A percentile compares a stretch with the other conserved stretches of the same genome.
Conservation (phyloP, 1,139 yeast species). For the Saccharomyces uvarum region DNA sequence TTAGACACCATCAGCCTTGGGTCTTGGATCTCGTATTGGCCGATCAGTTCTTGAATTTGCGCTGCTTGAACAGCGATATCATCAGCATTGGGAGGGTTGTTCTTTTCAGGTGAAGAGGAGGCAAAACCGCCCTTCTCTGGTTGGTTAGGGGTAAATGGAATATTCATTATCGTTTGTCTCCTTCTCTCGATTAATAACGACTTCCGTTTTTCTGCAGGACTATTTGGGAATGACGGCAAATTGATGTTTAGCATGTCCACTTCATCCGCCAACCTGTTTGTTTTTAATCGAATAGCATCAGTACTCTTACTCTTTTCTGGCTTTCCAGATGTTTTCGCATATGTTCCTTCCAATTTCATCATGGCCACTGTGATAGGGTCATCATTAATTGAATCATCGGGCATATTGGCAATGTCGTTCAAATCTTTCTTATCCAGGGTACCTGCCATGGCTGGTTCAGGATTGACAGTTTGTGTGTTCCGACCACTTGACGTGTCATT, state of each 20-base stretch:
- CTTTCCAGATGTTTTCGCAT: slow-evolving; percentile 11
- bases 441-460: neutral
- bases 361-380: slow-evolving; percentile 74
- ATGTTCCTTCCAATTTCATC: slow-evolving; percentile 67
- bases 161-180: slow-evolving; percentile 33
- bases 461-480: slow-evolving; percentile 6
- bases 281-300: slow-evolving; percentile 6
- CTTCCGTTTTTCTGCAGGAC: slow-evolving; percentile 23
- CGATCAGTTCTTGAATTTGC: slow-evolving; percentile 22
- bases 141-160: slow-evolving; percentile 16
- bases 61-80: slow-evolving; percentile 10
- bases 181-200: slow-evolving; percentile 34
- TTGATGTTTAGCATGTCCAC: slow-evolving; percentile 30
- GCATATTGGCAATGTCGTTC: slow-evolving; percentile 15
- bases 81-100: slow-evolving; percentile 3
- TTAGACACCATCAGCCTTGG: slow-evolving; percentile 21
- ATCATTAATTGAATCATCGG: slow-evolving; percentile 29
- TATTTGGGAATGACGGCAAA: slow-evolving; percentile 11
- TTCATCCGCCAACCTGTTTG: slow-evolving; percentile 23
- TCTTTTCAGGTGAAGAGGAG: slow-evolving; percentile 19
- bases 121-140: slow-evolving; percentile 5
- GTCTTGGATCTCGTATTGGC: slow-evolving; percentile 24
- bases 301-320: slow-evolving; percentile 3
- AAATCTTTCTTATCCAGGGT: slow-evolving; percentile 1
- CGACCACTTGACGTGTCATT: neutral